Percentiles rank a stretch among this genome's conserved stretches.
Conservation (phyloP, 2,329 filamentous ascomycete species). For the Trichoderma cornu-damae region DNA sequence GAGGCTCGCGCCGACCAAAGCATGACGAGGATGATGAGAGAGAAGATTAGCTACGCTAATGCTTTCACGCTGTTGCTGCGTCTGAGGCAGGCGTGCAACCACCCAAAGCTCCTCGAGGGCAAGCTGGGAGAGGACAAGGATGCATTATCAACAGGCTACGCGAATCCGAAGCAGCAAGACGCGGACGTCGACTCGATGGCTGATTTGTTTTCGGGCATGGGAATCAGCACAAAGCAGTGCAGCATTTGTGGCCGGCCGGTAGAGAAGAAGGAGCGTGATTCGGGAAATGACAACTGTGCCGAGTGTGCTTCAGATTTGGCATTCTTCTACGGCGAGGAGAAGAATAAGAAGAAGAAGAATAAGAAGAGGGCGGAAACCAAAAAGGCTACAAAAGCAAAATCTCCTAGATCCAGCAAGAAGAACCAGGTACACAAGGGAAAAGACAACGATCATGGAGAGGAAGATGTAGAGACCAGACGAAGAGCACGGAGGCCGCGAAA, state of each 20-base stretch:
- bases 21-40: slow-evolving; percentile 82
- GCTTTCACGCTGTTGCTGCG: slow-evolving; percentile 88
- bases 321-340: slow-evolving; percentile 50
- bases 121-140: slow-evolving; percentile 87
- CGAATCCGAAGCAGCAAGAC: slow-evolving; percentile 48
- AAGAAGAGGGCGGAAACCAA: slow-evolving; percentile 34
- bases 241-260: slow-evolving; percentile 75
- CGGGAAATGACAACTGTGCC: slow-evolving; percentile 52
- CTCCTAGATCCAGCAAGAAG: slow-evolving; percentile 32
- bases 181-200: slow-evolving; percentile 76
- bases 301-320: slow-evolving; percentile 72
- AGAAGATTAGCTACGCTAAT: slow-evolving; percentile 82
- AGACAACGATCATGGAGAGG: slow-evolving; percentile 23
- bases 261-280: slow-evolving; percentile 41
- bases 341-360: slow-evolving; percentile 33
- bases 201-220: slow-evolving; percentile 79
- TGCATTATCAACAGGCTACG: slow-evolving; percentile 60
- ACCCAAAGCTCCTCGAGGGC: slow-evolving; percentile 79
- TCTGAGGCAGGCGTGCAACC: slow-evolving; percentile 89
- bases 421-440: slow-evolving; percentile 31
- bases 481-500: slow-evolving; percentile 40
- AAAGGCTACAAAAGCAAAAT: slow-evolving; percentile 41
- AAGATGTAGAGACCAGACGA: slow-evolving; percentile 28
- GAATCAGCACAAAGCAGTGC: slow-evolving; percentile 70
- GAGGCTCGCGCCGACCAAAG: slow-evolving; percentile 81